These are phyloP conservation scores for Populus simonii DNA, from an alignment of 345 rosid species.

Conservation along the genomic window DNA sequence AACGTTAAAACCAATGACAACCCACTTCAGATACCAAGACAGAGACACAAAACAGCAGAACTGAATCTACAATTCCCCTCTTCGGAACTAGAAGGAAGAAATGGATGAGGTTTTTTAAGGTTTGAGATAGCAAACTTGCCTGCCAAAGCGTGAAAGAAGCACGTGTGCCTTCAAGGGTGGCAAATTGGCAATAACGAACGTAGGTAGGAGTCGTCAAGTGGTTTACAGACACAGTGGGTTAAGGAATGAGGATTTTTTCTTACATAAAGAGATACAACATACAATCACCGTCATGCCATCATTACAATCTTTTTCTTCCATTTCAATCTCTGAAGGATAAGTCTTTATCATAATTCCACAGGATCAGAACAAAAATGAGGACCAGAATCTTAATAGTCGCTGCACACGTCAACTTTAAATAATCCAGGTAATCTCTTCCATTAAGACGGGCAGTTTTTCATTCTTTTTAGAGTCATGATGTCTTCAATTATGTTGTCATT, in stretches of 20 bases:
- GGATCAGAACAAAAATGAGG: neutral
- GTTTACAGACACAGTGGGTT: neutral
- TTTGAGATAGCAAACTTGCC: neutral
- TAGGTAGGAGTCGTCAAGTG: neutral
- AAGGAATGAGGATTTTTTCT: neutral
- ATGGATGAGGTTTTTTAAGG: neutral
- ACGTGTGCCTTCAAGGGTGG: neutral
- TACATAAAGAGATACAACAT: neutral
- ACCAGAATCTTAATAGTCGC: constrained; percentile 8
- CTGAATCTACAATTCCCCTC: neutral
- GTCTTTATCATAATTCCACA: neutral
- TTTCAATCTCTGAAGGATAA: no score
- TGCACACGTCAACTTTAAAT: neutral
- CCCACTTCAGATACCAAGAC: constrained; percentile 12
- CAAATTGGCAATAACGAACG: neutral
- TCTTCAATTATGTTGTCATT: constrained; percentile 29
- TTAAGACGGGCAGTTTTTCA: neutral
- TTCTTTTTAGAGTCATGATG: neutral
- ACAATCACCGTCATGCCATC: neutral
- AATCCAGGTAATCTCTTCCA: neutral
- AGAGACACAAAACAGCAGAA: neutral
- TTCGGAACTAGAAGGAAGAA: neutral
- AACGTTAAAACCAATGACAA: constrained; percentile 4
- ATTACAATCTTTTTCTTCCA: neutral
- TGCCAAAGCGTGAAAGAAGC: neutral